Base-by-base conservation (phyloP, 2,329 filamentous ascomycete species). In the Diaporthe sp. region DNA sequence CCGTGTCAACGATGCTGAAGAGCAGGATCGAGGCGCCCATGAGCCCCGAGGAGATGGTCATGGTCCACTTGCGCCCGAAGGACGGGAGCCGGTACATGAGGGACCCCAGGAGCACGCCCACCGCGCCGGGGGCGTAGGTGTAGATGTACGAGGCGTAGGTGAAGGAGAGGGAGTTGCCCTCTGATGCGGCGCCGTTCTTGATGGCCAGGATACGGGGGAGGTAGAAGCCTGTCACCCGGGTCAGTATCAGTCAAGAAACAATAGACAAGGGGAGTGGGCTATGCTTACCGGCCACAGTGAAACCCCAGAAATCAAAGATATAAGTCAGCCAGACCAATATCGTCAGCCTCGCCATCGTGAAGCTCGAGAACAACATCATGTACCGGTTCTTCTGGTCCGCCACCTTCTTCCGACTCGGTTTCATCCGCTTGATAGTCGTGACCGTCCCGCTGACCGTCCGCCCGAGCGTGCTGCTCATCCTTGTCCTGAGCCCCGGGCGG, bases 141-240 rank as follows among this genome's bases (percentile, higher is more conserved):
- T 88, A 88, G 46, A 90, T 85, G 79, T 90, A 90, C 5, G 84
- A 86, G 25, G 87, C 85, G 77, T 90, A 90, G 0, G 88, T 90
- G 78, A 76, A 85, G 79, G 70, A 79, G 15, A 90, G 83, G 3
- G 85, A 85, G 46, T 69, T 69, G 2, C 34, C 34, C 4, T 87
- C 82, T 5, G 84, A 78, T 15, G 85, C 82, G 0, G 82, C 82
- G 19, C 85, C 86, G 74, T 90, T 89, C 78, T 90, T 90, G n/a
- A 86, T 77, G 4, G 87, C 87, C 3, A 90, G 81, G 67, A 90
- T 89, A 3, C 83, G 82, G 0, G 88, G 88, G 6, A 89, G 82
- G 74, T 88, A 85, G 59, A 83, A 83, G 9, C 83, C 83, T 84
- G 10, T 2, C 4, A 12, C 4, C n/a, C n/a, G n/a, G n/a, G n/a